phyloP scores from a whole-genome alignment of 2,329 filamentous ascomycete genomes.

The Pseudogymnoascus sp. region DNA sequence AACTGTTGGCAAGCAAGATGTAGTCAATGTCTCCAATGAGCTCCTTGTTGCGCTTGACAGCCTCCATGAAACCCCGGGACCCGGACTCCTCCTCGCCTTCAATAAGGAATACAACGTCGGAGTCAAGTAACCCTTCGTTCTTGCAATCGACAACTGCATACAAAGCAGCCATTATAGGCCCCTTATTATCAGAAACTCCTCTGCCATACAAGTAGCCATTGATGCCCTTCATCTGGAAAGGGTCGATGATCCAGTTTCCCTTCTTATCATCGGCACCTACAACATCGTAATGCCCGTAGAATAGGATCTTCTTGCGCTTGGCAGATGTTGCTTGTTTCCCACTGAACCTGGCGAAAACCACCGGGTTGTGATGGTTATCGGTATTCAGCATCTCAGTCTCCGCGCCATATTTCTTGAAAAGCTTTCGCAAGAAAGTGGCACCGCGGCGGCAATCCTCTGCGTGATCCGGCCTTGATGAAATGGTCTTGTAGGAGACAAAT shows the following conservation, averaged over 20 bases:
- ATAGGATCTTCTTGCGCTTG: conserved; percentile 76
- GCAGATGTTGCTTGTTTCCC: conserved; percentile 60
- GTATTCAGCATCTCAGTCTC: conserved; percentile 85
- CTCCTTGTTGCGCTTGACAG: conserved; percentile 69
- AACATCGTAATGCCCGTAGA: conserved; percentile 98
- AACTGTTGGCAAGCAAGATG: conserved; percentile 92
- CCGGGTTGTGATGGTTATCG: conserved; percentile 68
- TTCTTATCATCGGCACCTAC: conserved; percentile 80
- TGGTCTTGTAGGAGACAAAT: conserved; percentile 85
- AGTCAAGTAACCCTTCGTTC: conserved; percentile 72
- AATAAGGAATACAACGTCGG: conserved; percentile 88
- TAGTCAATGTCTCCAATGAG: conserved; percentile 88
- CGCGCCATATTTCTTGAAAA: conserved; percentile 89
- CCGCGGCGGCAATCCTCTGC: conserved; percentile 88
- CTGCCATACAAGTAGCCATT: conserved; percentile 92
- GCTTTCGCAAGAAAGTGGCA: conserved; percentile 77
- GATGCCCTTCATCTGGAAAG: conserved; percentile 79
- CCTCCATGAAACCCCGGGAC: conserved; percentile 80
- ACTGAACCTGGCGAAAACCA: conserved; percentile 85
- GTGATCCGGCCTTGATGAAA: conserved; percentile 79
- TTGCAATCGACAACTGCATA: conserved; percentile 88
- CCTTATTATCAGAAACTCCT: conserved; percentile 97
- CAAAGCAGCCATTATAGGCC: conserved; percentile 85
- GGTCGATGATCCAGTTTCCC: conserved; percentile 77
- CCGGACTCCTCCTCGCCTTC: conserved; percentile 96